Evolutionary conservation across 2,329 filamentous ascomycete genomes (phyloP), one percentile per base, ranked within the genome.

Genomic region (Tetracladium maxilliforme): DNA sequence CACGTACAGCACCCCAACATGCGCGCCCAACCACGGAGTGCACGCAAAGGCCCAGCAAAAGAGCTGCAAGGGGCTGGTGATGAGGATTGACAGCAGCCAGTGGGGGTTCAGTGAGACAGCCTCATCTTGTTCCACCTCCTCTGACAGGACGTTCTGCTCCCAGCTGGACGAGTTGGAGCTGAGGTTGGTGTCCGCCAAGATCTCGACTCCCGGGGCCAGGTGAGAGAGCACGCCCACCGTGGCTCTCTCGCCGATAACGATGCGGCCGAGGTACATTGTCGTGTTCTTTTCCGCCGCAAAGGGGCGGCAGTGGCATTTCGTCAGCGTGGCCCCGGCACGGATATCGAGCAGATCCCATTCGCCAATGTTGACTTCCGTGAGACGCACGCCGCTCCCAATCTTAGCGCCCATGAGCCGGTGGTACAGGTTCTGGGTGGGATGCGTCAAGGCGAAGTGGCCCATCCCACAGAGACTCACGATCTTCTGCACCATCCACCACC

Each of bases 401-500:
- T 54, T 59, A 10, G 56, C 61, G 1, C 64, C 64, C 30, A 70
- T 51, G 1, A 65, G 40, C 4, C 61, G 56, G 31, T 53, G 60
- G 42, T 67, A 70, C 1, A 58, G 30, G 7, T 51, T 38, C 5
- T 48, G 42, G 1, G 51, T 52, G 17, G n/a, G n/a, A n/a, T n/a
- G n/a, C n/a, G n/a, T n/a, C n/a, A 33, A 44, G 23, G 61, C 52
- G 22, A 45, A 51, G 24, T 44, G 31, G 13, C 38, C n/a, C n/a
- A 48, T 52, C n/a, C 63, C 64, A 28, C 51, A 53, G 9, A 67
- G 43, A 18, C 52, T 49, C 4, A 62, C 46, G 12, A 56, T 54
- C 44, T 70, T 70, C 37, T 70, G 57, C 2, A 58, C 55, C 27
- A 70, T 34, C 65, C 65, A 70, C 65, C 65, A 70, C 6, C 61